A percentile compares a stretch with the other conserved stretches of the same genome.
phyloP scores from a whole-genome alignment of 257 asterid genomes.

The Gardenia jasminoides region DNA sequence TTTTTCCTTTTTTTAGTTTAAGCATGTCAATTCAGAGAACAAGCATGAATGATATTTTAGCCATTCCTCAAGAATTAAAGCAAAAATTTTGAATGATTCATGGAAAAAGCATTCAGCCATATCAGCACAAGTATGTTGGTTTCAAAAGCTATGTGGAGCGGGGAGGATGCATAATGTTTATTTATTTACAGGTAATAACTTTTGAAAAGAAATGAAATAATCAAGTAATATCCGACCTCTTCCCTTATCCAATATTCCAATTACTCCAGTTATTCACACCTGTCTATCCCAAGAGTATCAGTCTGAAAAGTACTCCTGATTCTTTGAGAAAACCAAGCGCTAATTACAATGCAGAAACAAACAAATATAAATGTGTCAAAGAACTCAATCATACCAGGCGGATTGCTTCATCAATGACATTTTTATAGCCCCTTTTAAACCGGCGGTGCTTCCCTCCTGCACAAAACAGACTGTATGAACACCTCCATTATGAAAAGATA shows the following conservation, averaged over 20 bases:
- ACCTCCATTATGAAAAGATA: conserved; percentile 18
- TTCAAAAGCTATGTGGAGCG: not conserved
- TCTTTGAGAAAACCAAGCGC: not conserved
- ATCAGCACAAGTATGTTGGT: not conserved
- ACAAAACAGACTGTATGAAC: conserved; percentile 22
- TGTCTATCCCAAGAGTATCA: not conserved
- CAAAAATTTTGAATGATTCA: not conserved
- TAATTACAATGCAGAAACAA: not conserved
- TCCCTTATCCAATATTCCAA: not conserved
- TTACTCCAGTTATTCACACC: not conserved
- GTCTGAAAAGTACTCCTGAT: no score
- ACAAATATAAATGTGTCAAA: not conserved
- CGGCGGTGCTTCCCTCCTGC: conserved; percentile 96
- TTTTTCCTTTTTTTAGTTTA: not conserved
- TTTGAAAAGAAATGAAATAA: not conserved
- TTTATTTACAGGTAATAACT: not conserved
- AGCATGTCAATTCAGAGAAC: not conserved
- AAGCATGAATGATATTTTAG: not conserved
- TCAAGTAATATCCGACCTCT: not conserved
- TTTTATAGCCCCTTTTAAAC: conserved; percentile 98
- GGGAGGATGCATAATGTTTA: not conserved
- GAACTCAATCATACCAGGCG: conserved; percentile 59
- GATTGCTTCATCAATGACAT: conserved; percentile 97
- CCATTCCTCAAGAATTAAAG: not conserved
- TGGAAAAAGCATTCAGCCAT: not conserved